These are phyloP conservation scores for Gossypium davidsonii DNA, from an alignment of 441 rosid genomes.

Conservation along the genomic window DNA sequence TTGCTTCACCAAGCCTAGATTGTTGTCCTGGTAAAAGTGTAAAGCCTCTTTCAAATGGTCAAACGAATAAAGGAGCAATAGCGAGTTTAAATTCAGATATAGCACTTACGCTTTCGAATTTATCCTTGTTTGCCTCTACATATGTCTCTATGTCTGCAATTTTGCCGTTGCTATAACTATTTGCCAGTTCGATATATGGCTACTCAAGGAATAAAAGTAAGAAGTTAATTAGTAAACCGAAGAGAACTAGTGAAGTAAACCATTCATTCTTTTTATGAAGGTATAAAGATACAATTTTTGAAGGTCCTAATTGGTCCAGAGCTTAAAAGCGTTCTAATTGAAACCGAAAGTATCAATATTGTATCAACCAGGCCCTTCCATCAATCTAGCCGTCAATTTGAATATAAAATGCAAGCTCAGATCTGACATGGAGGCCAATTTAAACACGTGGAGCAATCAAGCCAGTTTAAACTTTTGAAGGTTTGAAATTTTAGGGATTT, in stretches of 20 bases:
- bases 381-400: no score
- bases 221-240: conserved; percentile 9
- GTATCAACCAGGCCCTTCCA: no score
- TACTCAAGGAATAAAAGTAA: conserved; percentile 28
- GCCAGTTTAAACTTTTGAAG: no score
- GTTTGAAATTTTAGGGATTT: no score
- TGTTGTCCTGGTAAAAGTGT: conserved; percentile 63
- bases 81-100: conserved; percentile 6
- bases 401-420: no score
- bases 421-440: no score
- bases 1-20: conserved; percentile 91
- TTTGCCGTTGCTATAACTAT: conserved; percentile 57
- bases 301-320: no score
- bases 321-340: no score
- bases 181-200: conserved; percentile 70
- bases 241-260: not conserved
- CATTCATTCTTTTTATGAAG: not conserved
- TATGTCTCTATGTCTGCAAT: conserved; percentile 48
- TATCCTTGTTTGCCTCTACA: conserved; percentile 45
- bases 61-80: conserved; percentile 5
- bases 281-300: not conserved
- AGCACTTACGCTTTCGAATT: conserved; percentile 58
- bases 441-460: not conserved
- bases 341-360: no score
- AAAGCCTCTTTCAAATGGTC: conserved; percentile 17